Evolutionary conservation across 2,329 filamentous ascomycete genomes (phyloP).

Genomic region (Talaromyces amestolkiae): DNA sequence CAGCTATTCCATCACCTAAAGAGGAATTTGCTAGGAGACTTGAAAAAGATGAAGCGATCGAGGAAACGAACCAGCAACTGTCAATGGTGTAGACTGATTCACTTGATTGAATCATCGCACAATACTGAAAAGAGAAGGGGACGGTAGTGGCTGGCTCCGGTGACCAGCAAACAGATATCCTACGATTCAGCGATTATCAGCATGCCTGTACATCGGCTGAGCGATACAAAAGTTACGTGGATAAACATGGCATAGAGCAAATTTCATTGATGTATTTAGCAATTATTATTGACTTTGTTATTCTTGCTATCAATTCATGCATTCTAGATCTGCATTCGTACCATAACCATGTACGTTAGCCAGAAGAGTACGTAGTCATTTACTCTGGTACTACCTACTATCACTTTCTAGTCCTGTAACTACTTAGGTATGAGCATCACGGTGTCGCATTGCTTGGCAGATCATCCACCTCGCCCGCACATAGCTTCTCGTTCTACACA

Average conservation of each 20-base stretch:
- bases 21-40: not conserved
- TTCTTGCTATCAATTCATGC: slow-evolving; percentile 1
- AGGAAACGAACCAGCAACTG: not conserved
- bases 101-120: not conserved
- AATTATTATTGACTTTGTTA: not conserved
- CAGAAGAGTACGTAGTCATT: no score
- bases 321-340: not conserved
- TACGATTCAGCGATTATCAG: not conserved
- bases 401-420: no score
- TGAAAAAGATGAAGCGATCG: not conserved
- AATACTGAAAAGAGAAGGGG: not conserved
- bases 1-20: not conserved
- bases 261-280: slow-evolving; percentile 7
- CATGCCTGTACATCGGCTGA: not conserved
- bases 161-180: slow-evolving; percentile 16
- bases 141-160: slow-evolving; percentile 17
- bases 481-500: no score
- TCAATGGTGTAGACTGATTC: not conserved
- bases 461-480: no score
- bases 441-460: no score
- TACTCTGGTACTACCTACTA: no score
- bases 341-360: no score
- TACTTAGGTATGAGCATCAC: no score
- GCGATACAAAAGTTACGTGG: not conserved
- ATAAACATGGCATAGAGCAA: slow-evolving; percentile 5